Conservation (phyloP, 768 basidiomycete genomes). For the Brasilioporus rufonigricans region DNA sequence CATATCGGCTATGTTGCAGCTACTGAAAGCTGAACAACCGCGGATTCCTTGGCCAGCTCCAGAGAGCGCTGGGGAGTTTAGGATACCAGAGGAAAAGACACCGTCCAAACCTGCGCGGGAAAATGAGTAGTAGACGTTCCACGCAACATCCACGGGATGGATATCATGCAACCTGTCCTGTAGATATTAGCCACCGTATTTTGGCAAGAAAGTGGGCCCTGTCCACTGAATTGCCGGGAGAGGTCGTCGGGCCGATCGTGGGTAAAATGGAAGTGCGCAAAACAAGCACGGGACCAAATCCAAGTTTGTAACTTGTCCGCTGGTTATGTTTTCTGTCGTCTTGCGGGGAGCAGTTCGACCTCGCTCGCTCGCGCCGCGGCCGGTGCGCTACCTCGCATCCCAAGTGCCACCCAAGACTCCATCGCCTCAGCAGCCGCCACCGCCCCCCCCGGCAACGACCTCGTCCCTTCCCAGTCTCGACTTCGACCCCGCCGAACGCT, state of each 20-base stretch:
- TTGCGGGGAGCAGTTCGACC: slow-evolving; percentile 24
- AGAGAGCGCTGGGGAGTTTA: neutral
- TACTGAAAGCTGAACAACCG: neutral
- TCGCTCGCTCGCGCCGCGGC: slow-evolving; percentile 12
- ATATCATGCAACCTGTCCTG: neutral
- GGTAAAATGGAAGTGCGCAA: neutral
- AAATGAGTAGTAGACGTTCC: no score
- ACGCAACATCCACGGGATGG: neutral
- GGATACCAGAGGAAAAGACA: neutral
- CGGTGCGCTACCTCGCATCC: slow-evolving; percentile 24
- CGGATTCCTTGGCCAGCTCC: neutral
- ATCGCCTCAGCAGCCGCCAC: slow-evolving; percentile 1
- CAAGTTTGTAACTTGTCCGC: neutral
- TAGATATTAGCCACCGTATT: no score
- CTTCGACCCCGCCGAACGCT: slow-evolving; percentile 53
- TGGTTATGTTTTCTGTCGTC: slow-evolving; percentile 23
- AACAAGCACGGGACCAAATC: neutral
- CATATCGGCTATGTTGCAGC: neutral
- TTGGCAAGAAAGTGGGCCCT: no score
- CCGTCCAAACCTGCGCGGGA: no score
- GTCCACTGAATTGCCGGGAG: no score
- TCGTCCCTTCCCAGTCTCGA: slow-evolving; percentile 53
- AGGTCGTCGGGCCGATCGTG: neutral
- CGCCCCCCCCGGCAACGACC: slow-evolving; percentile 3
- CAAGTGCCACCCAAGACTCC: slow-evolving; percentile 16